phyloP scores from a whole-genome alignment of 192 early-diverging fungal species.

The Phycomyces blakesleeanus region DNA sequence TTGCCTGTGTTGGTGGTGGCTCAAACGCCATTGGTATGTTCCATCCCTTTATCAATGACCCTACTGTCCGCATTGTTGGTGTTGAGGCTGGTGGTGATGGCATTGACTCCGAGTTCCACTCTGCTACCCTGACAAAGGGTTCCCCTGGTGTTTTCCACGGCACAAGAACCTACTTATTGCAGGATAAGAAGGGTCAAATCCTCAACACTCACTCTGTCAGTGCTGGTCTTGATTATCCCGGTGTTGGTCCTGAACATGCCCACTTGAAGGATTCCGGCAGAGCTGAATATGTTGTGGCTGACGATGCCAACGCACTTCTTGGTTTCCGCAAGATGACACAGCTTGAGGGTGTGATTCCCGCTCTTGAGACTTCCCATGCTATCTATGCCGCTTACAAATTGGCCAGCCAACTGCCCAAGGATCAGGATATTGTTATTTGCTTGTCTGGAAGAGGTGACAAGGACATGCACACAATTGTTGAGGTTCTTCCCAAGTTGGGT shows the following conservation, averaged over 20 bases:
- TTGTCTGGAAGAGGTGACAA: slow-evolving; percentile 96
- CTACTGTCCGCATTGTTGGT: slow-evolving; percentile 81
- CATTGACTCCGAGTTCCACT: slow-evolving; percentile 81
- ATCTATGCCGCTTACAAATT: slow-evolving; percentile 76
- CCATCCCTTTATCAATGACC: slow-evolving; percentile 88
- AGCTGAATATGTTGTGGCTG: slow-evolving; percentile 64
- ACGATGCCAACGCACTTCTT: slow-evolving; percentile 78
- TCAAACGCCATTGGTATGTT: slow-evolving; percentile 98
- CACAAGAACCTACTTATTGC: slow-evolving; percentile 90
- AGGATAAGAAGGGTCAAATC: slow-evolving; percentile 96
- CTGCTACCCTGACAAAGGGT: slow-evolving; percentile 84
- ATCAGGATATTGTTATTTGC: slow-evolving; percentile 85
- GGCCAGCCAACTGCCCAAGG: slow-evolving; percentile 67
- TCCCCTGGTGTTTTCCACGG: slow-evolving; percentile 93
- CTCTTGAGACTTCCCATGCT: slow-evolving; percentile 94
- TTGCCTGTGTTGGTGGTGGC: slow-evolving; percentile 98
- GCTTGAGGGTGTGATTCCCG: slow-evolving; percentile 90
- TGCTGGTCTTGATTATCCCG: slow-evolving; percentile 97
- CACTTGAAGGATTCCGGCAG: slow-evolving; percentile 84
- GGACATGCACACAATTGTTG: slow-evolving; percentile 91
- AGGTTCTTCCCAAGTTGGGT: slow-evolving; percentile 85
- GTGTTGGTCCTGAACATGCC: slow-evolving; percentile 95
- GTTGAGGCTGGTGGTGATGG: slow-evolving; percentile 96
- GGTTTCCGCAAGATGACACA: slow-evolving; percentile 74
- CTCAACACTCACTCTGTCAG: slow-evolving; percentile 91